Percentiles rank a stretch among this genome's conserved stretches.
These are phyloP conservation scores for Verticillium klebahnii DNA, from an alignment of 2,329 filamentous ascomycete species.

Conservation along the genomic window DNA sequence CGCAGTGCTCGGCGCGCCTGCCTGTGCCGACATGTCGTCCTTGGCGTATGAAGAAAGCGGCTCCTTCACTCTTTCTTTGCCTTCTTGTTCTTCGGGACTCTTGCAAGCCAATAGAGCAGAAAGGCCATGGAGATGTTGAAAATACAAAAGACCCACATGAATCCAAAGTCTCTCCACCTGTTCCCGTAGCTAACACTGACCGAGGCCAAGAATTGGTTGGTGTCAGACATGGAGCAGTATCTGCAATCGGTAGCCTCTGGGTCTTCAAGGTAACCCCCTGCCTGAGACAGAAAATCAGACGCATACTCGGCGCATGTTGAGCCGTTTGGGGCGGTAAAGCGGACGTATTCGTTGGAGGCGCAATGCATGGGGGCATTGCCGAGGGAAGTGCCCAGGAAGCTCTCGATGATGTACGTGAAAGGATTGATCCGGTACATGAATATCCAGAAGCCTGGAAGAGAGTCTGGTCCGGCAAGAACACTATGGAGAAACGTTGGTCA, in stretches of 20 bases:
- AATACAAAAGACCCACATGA: constrained; percentile 48
- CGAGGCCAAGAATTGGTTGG: constrained; percentile 5
- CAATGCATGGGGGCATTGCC: constrained; percentile 58
- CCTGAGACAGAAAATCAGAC: constrained; percentile 32
- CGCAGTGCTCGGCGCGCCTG: no score
- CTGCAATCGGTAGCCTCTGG: constrained; percentile 20
- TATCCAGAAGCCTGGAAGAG: constrained; percentile 65
- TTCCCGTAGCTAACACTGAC: constrained; percentile 40
- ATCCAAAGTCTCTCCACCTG: constrained; percentile 46
- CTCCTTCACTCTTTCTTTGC: neutral
- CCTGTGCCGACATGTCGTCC: no score
- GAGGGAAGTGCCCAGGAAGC: constrained; percentile 59
- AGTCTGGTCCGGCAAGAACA: constrained; percentile 8
- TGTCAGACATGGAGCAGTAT: constrained; percentile 4
- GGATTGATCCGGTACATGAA: constrained; percentile 39
- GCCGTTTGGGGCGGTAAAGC: constrained; percentile 52
- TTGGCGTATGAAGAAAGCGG: no score
- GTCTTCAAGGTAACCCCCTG: constrained; percentile 46
- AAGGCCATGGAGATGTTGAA: constrained; percentile 48
- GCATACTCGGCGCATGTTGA: constrained; percentile 55
- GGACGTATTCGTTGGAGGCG: constrained; percentile 58
- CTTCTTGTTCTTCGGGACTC: constrained; percentile 19
- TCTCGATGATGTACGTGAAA: constrained; percentile 68
- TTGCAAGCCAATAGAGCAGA: constrained; percentile 37
- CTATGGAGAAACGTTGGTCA: constrained; percentile 22